Evolutionary conservation across 768 basidiomycete genomes (phyloP), one percentile per base, ranked within the genome.

Genomic region (Botryobasidium botryosum): DNA sequence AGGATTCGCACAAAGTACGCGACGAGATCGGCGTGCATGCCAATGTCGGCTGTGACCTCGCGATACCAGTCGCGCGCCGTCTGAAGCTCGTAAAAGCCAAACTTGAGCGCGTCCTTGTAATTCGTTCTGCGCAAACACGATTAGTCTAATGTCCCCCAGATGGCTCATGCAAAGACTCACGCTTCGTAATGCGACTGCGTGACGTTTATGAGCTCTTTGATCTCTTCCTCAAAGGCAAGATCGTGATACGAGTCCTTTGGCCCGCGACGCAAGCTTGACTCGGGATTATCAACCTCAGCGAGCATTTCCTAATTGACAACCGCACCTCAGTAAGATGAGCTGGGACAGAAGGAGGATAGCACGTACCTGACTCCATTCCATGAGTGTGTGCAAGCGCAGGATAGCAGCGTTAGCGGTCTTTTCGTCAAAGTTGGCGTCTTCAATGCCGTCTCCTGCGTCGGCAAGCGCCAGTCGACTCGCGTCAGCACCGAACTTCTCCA

Each of bases 361-460:
- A 50, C 61, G 24, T 47, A 87, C 87, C 63, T 92, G 81, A 54
- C 86, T 90, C 91, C 92, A 99, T 3, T 69, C 71, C 51, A 90
- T 67, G 55, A 94, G 64, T 0, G 92, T 97, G 59, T 91, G 81
- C 50, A 99, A 66, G 42, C 94, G 73, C 58, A 97, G 61, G 57
- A 99, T 97, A 50, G 86, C 88, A 8, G 94, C 90, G 58, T 97
- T 99, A 15, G 94, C 94, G 4, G 81, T 84, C 66, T 88, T 84
- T 69, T 97, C 92, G 58, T 99, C 94, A 55, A 97, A 99, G 68
- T 99, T 99, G 36, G 92, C 92, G 62, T 99, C 94, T 61, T 94
- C 91, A 53, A 96, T 72, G 41, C 90, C 87, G 59, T 99, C 94
- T 12, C 94, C 94, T 23, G 90, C 88, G 65, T 97, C 92, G 21